Base-by-base conservation (phyloP, 2,329 filamentous ascomycete genomes). In the Colletotrichum aenigma region DNA sequence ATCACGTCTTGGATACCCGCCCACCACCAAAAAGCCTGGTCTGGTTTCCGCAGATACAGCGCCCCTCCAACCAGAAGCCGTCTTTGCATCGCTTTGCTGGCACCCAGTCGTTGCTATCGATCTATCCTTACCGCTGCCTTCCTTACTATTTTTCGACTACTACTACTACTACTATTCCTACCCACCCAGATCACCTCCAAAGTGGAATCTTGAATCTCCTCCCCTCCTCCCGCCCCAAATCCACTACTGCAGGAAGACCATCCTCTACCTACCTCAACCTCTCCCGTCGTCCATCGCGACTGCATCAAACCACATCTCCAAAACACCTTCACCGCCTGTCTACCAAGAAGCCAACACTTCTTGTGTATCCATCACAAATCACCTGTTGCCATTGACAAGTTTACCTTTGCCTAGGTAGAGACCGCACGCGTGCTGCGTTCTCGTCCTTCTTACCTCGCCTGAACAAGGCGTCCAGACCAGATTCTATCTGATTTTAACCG, bases 381-480 rank as follows among this genome's bases (percentile, higher is more conserved):
- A 21, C 28, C 30, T 4, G 24, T 74, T 71, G 67, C 71, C 62
- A 76, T 76, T 76, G 74, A 76, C 66, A 76, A 67, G 34, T 58
- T 69, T 38, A 67, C 74, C 70, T 76, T 75, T 76, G 74, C 71
- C 74, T 76, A 76, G 74, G 71, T 76, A 76, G 74, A 75, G 71
- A 76, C 70, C 74, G 21, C 64, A 36, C 64, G 30, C 58, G 68
- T 34, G 36, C 30, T 8, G 62, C 71, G 68, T 66, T 71, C 71
- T 24, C 55, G 28, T 71, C 70, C 69, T 64, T 76, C 75, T 71
- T 64, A 75, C 66, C 55, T 77, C 78, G 82, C 83, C 84, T 84
- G 81, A 82, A 81, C 70, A 78, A 82, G 83, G 83, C 82, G 79
- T 80, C 76, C 30, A 60, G 34, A 75, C 66, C 66, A 76, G 66